phyloP scores from a whole-genome alignment of 331 rosid genomes.

The Ulmus americana region DNA sequence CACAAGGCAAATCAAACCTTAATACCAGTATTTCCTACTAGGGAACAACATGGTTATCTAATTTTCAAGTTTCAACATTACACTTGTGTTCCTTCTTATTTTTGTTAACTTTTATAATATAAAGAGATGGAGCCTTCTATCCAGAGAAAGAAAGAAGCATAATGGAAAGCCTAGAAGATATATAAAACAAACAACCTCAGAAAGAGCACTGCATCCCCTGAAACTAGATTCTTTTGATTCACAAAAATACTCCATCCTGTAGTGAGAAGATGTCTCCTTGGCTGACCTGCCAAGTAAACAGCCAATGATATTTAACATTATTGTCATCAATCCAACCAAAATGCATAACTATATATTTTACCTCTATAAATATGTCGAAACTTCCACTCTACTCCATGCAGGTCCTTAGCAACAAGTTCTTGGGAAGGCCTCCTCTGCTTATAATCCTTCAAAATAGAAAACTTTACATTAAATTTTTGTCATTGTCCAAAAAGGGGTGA shows the following conservation, averaged over 20 bases:
- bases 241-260: slow-evolving; percentile 97
- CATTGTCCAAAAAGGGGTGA: neutral
- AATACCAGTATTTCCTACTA: neutral
- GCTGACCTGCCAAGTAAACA: slow-evolving; percentile 74
- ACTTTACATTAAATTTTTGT: slow-evolving; percentile 1
- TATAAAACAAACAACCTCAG: slow-evolving; percentile 39
- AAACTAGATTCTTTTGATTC: slow-evolving; percentile 85
- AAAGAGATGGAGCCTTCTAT: neutral
- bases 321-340: slow-evolving; percentile 24
- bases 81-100: neutral
- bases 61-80: neutral
- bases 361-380: slow-evolving; percentile 94
- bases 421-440: slow-evolving; percentile 95
- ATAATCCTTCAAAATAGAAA: slow-evolving; percentile 55
- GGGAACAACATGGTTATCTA: neutral
- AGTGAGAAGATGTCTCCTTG: slow-evolving; percentile 92
- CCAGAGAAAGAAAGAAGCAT: neutral
- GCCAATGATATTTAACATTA: slow-evolving; percentile 11
- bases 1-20: neutral
- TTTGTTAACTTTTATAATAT: neutral
- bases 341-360: slow-evolving; percentile 17
- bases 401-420: slow-evolving; percentile 88
- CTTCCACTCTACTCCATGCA: slow-evolving; percentile 86
- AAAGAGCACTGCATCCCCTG: slow-evolving; percentile 98
- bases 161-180: neutral